Evolutionary conservation across 2,329 filamentous ascomycete genomes (phyloP), one percentile per base, ranked within the genome.

Genomic region (Neurospora crassa): DNA sequence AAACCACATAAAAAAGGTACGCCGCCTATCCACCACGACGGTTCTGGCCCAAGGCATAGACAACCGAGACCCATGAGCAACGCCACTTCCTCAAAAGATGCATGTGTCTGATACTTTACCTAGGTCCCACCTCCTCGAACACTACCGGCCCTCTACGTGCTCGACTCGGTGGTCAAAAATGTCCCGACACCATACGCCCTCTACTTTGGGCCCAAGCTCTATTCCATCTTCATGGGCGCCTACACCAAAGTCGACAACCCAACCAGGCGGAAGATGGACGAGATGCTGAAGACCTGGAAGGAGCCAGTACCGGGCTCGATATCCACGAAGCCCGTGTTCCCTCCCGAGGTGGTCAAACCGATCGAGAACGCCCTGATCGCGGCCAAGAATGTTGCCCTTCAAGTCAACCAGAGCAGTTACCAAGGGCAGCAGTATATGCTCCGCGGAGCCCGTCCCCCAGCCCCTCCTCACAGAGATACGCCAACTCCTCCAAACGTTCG

Each of bases 151-250:
- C 87, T 99, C 40, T 99, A 98, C 82, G 93, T 99, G 75, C 90
- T 99, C 78, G 96, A 99, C 82, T 98, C 95, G 18, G 95, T 99
- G 73, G 94, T 97, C 79, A 99, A 99, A 82, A 98, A 99, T 84
- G 94, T 99, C 73, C 96, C 96, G 73, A 97, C 95, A 0, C 96
- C 96, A 8, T 99, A 99, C 81, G 98, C 95, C 0, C 86, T 98
- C 14, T 98, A 97, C 80, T 92, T 99, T 75, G 93, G 94, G 69
- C 91, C 93, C 53, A 95, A 95, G 78, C 88, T 99, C 47, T 98
- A 95, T 82, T 89, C 91, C 76, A 98, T 93, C 5, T 99, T 97
- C 79, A 97, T 98, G 94, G 93, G 96, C 77, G 92, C 96, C 45
- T 99, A 98, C 79, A 92, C 92, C 3, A 88, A 96, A 72, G 94